phyloP scores from a whole-genome alignment of 2,329 filamentous ascomycete genomes.

The Alternaria sp. region DNA sequence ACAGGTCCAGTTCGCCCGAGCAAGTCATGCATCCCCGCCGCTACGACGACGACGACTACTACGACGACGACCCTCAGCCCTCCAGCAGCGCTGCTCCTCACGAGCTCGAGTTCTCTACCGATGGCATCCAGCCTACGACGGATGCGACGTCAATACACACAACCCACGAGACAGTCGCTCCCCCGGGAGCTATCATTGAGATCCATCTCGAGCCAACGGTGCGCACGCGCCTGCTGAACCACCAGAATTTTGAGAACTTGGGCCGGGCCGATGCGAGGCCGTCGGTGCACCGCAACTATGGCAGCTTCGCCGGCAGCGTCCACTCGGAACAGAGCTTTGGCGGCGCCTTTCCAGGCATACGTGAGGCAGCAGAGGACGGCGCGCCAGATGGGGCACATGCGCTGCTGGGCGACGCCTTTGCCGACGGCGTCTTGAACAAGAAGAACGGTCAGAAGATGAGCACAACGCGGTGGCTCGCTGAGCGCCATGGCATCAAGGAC shows the following conservation, averaged over 20 bases:
- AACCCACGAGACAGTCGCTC: conserved; percentile 33
- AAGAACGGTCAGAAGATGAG: conserved; percentile 68
- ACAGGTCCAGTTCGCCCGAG: conserved; percentile 54
- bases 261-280: conserved; percentile 78
- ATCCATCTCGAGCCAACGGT: conserved; percentile 47
- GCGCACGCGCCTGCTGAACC: conserved; percentile 51
- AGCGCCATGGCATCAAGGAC: conserved; percentile 76
- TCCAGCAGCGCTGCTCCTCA: conserved; percentile 24
- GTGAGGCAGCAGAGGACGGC: conserved; percentile 39
- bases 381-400: conserved; percentile 49
- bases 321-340: conserved; percentile 53
- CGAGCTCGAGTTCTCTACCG: conserved; percentile 36
- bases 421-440: conserved; percentile 55
- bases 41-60: conserved; percentile 26
- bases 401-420: conserved; percentile 54
- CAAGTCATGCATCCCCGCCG: conserved; percentile 46
- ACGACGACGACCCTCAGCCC: conserved; percentile 25
- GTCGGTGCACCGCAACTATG: conserved; percentile 61
- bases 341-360: conserved; percentile 47
- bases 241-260: conserved; percentile 58
- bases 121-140: conserved; percentile 46
- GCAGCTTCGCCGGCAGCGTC: conserved; percentile 64
- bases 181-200: conserved; percentile 33
- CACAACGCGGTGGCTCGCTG: conserved; percentile 74
- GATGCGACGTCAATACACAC: conserved; percentile 46